A percentile compares a stretch with the other conserved stretches of the same genome.
Conservation (phyloP, 2,329 filamentous ascomycete genomes). For the Emmonsiellopsis sp. region DNA sequence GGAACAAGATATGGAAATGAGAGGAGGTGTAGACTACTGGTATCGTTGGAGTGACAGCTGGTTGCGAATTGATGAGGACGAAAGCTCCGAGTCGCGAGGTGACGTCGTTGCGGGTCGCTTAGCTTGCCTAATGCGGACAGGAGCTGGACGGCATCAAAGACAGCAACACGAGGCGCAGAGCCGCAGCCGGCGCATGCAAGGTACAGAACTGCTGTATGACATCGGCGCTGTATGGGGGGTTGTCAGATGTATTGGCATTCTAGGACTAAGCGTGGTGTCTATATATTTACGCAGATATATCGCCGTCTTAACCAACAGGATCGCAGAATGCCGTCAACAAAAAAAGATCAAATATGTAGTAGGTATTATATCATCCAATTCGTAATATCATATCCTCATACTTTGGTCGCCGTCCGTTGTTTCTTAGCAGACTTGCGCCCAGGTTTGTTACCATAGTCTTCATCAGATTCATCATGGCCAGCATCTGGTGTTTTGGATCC, state of each 20-base stretch:
- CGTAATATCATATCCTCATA: background rate
- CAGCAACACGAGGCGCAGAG: background rate
- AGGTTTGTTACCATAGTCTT: background rate
- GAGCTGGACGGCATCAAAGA: background rate
- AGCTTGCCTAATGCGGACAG: background rate
- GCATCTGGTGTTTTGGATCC: background rate
- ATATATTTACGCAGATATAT: no score
- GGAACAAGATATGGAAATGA: no score
- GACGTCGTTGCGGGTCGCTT: conserved; percentile 4
- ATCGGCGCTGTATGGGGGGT: background rate
- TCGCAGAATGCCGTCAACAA: no score
- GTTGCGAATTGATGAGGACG: no score
- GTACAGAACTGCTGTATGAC: background rate
- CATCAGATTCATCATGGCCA: background rate
- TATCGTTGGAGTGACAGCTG: background rate
- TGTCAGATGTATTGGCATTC: no score
- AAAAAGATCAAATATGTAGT: no score
- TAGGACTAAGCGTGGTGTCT: no score
- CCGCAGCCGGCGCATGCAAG: background rate
- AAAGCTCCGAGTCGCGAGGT: background rate
- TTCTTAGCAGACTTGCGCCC: background rate
- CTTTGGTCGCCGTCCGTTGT: background rate
- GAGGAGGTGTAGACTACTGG: background rate
- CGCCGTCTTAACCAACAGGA: no score
- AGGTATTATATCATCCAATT: background rate